Base-by-base conservation (phyloP, 345 rosid species). In the Rhodamnia rubescens region DNA sequence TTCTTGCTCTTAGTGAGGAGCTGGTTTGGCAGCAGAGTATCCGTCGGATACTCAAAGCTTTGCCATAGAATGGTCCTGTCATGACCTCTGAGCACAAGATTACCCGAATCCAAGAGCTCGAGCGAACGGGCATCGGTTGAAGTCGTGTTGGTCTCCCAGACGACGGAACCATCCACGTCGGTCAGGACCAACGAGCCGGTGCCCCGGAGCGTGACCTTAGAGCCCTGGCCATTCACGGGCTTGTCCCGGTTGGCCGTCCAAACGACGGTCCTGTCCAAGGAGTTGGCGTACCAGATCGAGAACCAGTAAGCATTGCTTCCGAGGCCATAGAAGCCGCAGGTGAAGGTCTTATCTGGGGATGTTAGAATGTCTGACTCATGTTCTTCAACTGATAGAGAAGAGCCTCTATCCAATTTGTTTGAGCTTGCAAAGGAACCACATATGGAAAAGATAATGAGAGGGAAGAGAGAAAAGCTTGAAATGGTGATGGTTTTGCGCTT, bases 21-120 rank as follows among this genome's bases (percentile, higher is more conserved):
- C 51, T 92, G 94, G 74, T 59, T 85, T 40, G 94, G 93, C 59
- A 92, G 90, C 44, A 92, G 88, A 6, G 94, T 92, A 85, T 91
- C 88, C 7, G 89, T 88, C 8, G 92, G 94, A 83, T 54, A 85
- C 61, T 92, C 92, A 81, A 90, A 90, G 89, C 92, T 89, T 83
- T 90, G 89, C 92, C 92, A 90, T 24, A 91, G 82, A 83, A 89
- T 83, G 20, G 75, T 83, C 32, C 86, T 86, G 7, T 44, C 5
- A 5, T 84, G 32, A 74, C 85, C 54, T 82, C 29, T 89, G 4
- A 92, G 69, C 21, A 91, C 90, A 27, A 91, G 92, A 59, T 91
- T 92, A 9, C 94, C 93, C 12, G 83, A 83, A 55, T 91, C 86
- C 69, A 90, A 80, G 88, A 92, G 91, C 89, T 89, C 90, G 18